Base-by-base conservation (phyloP, 2,329 filamentous ascomycete genomes). In the Exophiala viscosa region DNA sequence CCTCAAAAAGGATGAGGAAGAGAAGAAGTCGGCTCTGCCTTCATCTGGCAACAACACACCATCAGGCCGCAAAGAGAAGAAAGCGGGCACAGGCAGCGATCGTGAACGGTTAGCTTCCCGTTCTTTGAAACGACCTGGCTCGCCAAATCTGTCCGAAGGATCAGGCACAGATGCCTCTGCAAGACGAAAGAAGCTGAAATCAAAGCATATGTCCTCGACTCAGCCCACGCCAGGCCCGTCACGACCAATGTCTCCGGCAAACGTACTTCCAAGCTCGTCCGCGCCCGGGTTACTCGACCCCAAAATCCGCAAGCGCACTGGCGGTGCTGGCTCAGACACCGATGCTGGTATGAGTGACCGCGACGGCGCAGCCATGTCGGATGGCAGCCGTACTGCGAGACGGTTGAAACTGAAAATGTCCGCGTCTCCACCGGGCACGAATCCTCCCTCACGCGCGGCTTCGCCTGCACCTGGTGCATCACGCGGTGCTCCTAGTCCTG, bases 131-230 rank as follows among this genome's bases (percentile, higher is more conserved):
- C 85, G 92, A 28, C 81, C 88, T 31, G 90, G 90, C 14, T 96
- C 90, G 13, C 90, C 91, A 2, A 87, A 91, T 59, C 78, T 88
- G 31, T 96, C 90, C 1, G 92, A 97, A 67, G 90, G 90, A 8
- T 95, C 90, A 67, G 92, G 90, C 48, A 95, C 91, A 62, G 92
- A 97, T 68, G 92, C 88, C 0, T 83, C 85, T 18, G 48, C 50
- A 31, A 40, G 55, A 8, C 56, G 57, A 23, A 86, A 87, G 60
- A 90, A 93, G 72, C 89, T 88, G 74, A 82, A 87, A 66, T 88
- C 86, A 73, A 87, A 86, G 67, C 79, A 82, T 57, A 14, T 58
- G 13, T 66, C 73, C 13, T 77, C 78, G 11, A 67, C 75, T 2
- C 74, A 73, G 48, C 71, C 71, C 8, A 83, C 81, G 70, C 68